Base-by-base conservation (phyloP, 768 basidiomycete genomes). In the Infundibulicybe gibba region DNA sequence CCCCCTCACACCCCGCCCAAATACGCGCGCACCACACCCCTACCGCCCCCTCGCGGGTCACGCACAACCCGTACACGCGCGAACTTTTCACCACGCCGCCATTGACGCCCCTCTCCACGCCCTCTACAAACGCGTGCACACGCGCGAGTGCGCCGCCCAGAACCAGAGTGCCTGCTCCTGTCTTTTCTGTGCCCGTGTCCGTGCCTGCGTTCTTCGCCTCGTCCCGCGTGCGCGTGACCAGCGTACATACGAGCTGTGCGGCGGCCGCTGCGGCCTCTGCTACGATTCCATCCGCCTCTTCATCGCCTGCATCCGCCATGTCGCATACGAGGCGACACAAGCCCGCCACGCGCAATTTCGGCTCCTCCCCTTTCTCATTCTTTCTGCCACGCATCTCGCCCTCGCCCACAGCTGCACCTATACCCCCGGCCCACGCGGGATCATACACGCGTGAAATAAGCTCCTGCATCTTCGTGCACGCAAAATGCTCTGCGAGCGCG, bases 271-370 rank as follows among this genome's bases (percentile, higher is more conserved):
- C 54, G 16, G 52, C 55, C 19, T 41, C 45, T 17, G 32, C 43
- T 10, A 60, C 55, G 43, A 63, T 60, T 14, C 45, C 41, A 16
- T 57, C 19, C 2, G 61, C 61, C 32, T 58, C 58, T 5, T 20
- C 12, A 49, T 58, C 60, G 3, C 40, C 39, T 5, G 30, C 33
- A 19, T 20, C 41, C 9, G 61, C 61, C 6, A 49, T 44, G 8
- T 32, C 34, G 5, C 61, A 58, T 2, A 61, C 54, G n/a, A 53
- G 10, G 14, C 47, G 53, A 40, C 54, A 57, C 10, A 63, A 25
- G 5, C 56, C 54, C 16, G 60, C 58, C 16, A 63, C 50, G 13
- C 61, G 56, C 15, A 61, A 49, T 46, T 63, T 61, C 11, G 61
- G 57, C 14, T 63, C 58, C 5, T 48, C 14, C 43, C 54, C 51